Percentiles rank a stretch among this genome's conserved stretches.
Conservation (phyloP, 2,329 filamentous ascomycete species). For the Xylariomycetidae sp. region DNA sequence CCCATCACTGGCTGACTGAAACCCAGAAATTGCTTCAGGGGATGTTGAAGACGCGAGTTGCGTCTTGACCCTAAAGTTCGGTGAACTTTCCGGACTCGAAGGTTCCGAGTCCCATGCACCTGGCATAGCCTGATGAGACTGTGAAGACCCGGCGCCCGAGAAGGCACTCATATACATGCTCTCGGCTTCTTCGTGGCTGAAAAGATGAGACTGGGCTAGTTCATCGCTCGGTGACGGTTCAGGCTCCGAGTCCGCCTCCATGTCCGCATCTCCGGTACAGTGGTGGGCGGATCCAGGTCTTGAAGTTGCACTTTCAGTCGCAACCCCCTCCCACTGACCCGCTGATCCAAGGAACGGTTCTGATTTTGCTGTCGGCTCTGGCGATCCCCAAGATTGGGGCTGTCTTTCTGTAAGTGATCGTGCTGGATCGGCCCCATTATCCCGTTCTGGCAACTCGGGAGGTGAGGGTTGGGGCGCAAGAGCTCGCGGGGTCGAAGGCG, state of each 20-base stretch:
- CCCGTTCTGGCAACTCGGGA: too few relatives aligned
- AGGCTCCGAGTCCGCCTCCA: slow-evolving; percentile 8
- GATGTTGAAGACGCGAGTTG: too few relatives aligned
- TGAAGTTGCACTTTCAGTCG: slow-evolving; percentile 10
- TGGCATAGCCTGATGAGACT: slow-evolving; percentile 36
- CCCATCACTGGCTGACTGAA: too few relatives aligned
- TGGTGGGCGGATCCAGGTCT: slow-evolving; percentile 11
- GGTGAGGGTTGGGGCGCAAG: slow-evolving; percentile 29
- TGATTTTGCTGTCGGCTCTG: slow-evolving; percentile 27
- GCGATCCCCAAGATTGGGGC: slow-evolving; percentile 25
- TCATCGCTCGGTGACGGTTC: slow-evolving; percentile 32
- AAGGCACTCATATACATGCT: slow-evolving; percentile 83
- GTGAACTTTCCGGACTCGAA: slow-evolving; percentile 14
- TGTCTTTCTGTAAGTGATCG: slow-evolving; percentile 28
- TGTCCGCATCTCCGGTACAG: background rate
- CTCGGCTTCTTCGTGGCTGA: slow-evolving; percentile 73
- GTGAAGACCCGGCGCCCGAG: slow-evolving; percentile 35
- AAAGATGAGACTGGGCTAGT: slow-evolving; percentile 60
- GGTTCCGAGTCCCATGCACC: slow-evolving; percentile 44
- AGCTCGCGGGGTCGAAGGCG: slow-evolving; percentile 48
- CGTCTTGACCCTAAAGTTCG: slow-evolving; percentile 7
- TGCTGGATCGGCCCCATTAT: slow-evolving; percentile 19
- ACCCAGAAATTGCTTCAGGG: too few relatives aligned
- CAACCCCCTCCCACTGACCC: slow-evolving; percentile 14
- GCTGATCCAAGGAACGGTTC: slow-evolving; percentile 29